Evolutionary conservation across 805 yeast species (phyloP).

Genomic region (Suhomyces sp.): DNA sequence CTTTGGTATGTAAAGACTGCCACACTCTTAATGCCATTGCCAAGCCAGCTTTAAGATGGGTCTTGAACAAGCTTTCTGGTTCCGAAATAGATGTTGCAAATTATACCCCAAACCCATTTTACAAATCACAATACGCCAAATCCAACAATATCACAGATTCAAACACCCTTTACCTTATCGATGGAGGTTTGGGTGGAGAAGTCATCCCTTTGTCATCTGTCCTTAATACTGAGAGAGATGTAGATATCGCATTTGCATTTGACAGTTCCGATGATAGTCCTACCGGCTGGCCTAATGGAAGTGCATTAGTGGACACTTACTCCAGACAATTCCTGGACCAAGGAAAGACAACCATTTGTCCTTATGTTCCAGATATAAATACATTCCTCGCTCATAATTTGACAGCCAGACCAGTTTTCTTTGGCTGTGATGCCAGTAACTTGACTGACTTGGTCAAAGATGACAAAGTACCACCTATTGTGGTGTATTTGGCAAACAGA

Average conservation of each 20-base stretch:
- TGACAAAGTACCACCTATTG: conserved; percentile 59
- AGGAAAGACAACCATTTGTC: conserved; percentile 66
- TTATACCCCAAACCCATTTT: conserved; percentile 40
- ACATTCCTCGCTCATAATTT: conserved; percentile 61
- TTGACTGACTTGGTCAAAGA: conserved; percentile 49
- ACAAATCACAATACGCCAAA: conserved; percentile 26
- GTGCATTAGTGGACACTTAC: conserved; percentile 30
- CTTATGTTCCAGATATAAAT: conserved; percentile 71
- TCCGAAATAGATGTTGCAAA: conserved; percentile 32
- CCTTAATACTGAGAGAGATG: conserved; percentile 31
- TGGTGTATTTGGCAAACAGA: conserved; percentile 75
- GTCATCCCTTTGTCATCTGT: conserved; percentile 34
- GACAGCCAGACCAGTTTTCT: conserved; percentile 71
- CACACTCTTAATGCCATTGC: conserved; percentile 20
- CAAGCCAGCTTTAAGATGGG: conserved; percentile 24
- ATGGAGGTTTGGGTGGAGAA: conserved; percentile 43
- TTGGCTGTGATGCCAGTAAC: conserved; percentile 75
- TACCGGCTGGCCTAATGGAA: conserved; percentile 36
- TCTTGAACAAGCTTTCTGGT: conserved; percentile 26
- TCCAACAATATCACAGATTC: conserved; percentile 24
- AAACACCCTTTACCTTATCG: conserved; percentile 34
- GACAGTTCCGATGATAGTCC: conserved; percentile 31
- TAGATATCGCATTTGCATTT: conserved; percentile 39
- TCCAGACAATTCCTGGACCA: conserved; percentile 37
- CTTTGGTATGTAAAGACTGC: conserved; percentile 36